phyloP scores from a whole-genome alignment of 1,284 basidiomycete genomes.

The Boletus austroedulis region DNA sequence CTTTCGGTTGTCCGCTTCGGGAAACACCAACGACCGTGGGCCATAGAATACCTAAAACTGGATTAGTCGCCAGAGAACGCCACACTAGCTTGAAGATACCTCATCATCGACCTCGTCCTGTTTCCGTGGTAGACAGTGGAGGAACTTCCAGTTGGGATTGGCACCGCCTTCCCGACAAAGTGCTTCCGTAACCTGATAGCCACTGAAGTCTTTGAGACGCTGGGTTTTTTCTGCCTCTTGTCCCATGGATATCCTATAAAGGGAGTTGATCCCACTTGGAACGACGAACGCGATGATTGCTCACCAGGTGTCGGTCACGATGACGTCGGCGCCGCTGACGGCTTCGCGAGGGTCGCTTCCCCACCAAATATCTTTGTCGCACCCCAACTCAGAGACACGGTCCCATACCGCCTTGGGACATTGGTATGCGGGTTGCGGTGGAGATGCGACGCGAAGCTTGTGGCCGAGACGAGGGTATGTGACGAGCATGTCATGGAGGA shows the following conservation, averaged over 20 bases:
- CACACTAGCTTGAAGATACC: conserved; percentile 43
- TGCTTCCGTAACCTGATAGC: conserved; percentile 92
- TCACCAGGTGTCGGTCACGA: conserved; percentile 94
- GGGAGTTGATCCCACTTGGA: not conserved
- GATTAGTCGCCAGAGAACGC: not conserved
- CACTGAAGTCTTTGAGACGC: conserved; percentile 82
- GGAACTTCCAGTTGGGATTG: conserved; percentile 88
- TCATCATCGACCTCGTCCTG: conserved; percentile 92
- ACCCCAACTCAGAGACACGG: conserved; percentile 65
- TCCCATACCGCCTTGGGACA: conserved; percentile 82
- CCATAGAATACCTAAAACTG: conserved; percentile 67
- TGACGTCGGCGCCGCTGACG: conserved; percentile 85
- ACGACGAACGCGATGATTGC: no score
- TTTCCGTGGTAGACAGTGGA: conserved; percentile 96
- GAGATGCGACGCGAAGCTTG: conserved; percentile 79
- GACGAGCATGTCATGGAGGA: conserved; percentile 97
- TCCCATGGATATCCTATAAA: conserved; percentile 92
- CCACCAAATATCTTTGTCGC: conserved; percentile 75
- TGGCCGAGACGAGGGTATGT: conserved; percentile 91
- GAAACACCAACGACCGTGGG: conserved; percentile 71
- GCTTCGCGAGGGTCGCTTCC: conserved; percentile 81
- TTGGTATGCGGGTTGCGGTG: conserved; percentile 63
- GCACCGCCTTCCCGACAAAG: conserved; percentile 79
- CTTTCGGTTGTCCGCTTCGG: conserved; percentile 82
- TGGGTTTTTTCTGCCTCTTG: conserved; percentile 94